Conservation (phyloP, 2,329 filamentous ascomycete genomes). For the Akanthomyces dipterigenus region DNA sequence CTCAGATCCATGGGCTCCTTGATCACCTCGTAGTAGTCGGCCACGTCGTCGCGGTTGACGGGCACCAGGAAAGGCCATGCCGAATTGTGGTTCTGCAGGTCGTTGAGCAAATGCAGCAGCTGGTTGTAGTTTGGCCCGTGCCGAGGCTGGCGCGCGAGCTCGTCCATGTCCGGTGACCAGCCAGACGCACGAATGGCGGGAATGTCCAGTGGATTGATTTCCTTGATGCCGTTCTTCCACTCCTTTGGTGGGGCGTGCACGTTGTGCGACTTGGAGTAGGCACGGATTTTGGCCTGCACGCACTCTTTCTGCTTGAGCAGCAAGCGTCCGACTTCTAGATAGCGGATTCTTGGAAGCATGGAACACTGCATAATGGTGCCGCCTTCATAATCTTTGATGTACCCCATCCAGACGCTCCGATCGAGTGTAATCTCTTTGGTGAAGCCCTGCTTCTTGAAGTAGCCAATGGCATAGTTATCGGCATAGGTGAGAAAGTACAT, state of each 20-base stretch:
- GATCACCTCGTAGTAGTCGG: slow-evolving; percentile 99
- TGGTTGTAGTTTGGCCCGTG: slow-evolving; percentile 96
- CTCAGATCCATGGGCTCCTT: slow-evolving; percentile 94
- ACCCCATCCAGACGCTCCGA: slow-evolving; percentile 93
- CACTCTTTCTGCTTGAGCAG: slow-evolving; percentile 95
- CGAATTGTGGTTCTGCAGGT: slow-evolving; percentile 87
- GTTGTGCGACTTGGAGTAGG: slow-evolving; percentile 81
- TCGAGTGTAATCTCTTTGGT: slow-evolving; percentile 97
- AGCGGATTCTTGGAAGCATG: slow-evolving; percentile 91
- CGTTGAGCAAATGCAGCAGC: slow-evolving; percentile 84
- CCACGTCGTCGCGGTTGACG: slow-evolving; percentile 90
- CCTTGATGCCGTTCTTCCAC: slow-evolving; percentile 68
- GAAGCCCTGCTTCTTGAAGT: slow-evolving; percentile 98
- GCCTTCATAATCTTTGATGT: slow-evolving; percentile 99
- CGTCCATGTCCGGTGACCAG: slow-evolving; percentile 98
- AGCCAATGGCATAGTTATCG: slow-evolving; percentile 97
- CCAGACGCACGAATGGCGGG: slow-evolving; percentile 85
- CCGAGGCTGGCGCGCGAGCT: slow-evolving; percentile 85
- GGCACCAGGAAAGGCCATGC: slow-evolving; percentile 94
- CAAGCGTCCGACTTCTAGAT: slow-evolving; percentile 89
- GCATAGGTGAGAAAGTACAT: slow-evolving; percentile 99
- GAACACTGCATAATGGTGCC: slow-evolving; percentile 99
- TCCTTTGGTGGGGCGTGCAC: slow-evolving; percentile 78
- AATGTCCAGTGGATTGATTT: slow-evolving; percentile 81
- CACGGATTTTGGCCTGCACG: slow-evolving; percentile 89